Base-by-base conservation (phyloP, 2,329 filamentous ascomycete genomes). In the Diplodia mutila region DNA sequence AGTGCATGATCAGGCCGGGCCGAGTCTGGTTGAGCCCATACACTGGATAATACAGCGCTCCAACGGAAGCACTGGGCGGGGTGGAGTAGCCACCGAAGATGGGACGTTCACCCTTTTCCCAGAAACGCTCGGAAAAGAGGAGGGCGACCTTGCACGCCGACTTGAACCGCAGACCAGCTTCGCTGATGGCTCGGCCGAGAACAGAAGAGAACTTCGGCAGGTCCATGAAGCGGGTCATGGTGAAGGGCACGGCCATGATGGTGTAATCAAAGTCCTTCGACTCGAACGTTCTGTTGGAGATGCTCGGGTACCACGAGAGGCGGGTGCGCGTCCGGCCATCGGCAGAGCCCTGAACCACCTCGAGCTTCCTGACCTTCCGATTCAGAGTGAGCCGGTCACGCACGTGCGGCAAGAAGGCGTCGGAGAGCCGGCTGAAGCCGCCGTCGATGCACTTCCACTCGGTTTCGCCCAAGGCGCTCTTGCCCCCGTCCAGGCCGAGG, bases 171-270 rank as follows among this genome's bases (percentile, higher is more conserved):
- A 64, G 21, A 4, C 61, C 61, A 18, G 61, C 46, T 42, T 64
- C 61, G 23, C 61, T 42, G 48, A 39, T 52, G 29, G 61, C 48
- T 21, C 61, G 61, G 4, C 32, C 46, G 9, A 64, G 48, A 16
- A 53, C 29, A 7, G 61, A 52, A 8, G 61, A 53, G 9, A 64
- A 64, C 11, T 37, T 52, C 11, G 61, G 61, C 1, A 64, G 61
- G 23, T 52, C 29, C 61, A 64, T 64, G 14, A 64, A 64, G 21
- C 61, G 61, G 29, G 61, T 64, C 61, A 64, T 64, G 49, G 61
- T 64, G 9, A 64, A 64, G 0, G 61, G 61, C 6, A 64, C 32
- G 2, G 61, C 61, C 46, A 64, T 52, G 32, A 64, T 42, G 3
- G 61, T 64, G 61, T 64, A 64, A 11, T 64, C 48, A 21, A 52